Base-by-base conservation (phyloP, 1,139 yeast species). In the Chernovozyma aurita region DNA sequence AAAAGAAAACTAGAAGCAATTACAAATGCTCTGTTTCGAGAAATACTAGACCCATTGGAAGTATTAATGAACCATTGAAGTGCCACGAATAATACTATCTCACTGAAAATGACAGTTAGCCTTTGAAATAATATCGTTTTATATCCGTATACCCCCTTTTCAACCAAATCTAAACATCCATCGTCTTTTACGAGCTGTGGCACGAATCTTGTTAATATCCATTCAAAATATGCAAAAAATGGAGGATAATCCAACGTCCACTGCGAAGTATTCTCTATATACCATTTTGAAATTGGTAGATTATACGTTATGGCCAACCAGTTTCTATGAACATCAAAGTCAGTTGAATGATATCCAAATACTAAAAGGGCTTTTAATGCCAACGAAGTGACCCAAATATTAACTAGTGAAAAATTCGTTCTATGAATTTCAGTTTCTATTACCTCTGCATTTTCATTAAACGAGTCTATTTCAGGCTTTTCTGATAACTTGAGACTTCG, bases 181-280 rank as follows among this genome's bases (percentile, higher is more conserved):
- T 92, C 97, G 0, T 65, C 56, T 15, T 62, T 65, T 1, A 85
- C 95, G 2, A 59, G 33, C 2, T 51, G 41, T 0, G 97, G 96
- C 1, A 85, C 90, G 39, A 85, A 70, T 35, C 71, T 80, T 0
- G 95, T 73, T 38, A 92, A 56, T 1, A 70, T 29, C 84, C 90
- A 87, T 57, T 92, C 98, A 50, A 92, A 90, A 57, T 87, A 88
- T 0, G 98, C 98, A 58, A 92, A 92, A 53, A 88, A 86, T 1
- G 99, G 99, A 4, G 99, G 98, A 59, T 92, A 92, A 59, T 92
- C 98, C 35, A 94, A 64, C 0, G 98, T 92, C 97, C 98, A 92
- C 54, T 85, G 92, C 28, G 86, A 83, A 0, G 95, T 88, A 18
- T 70, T 62, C 50, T 92, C 96, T 31, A 70, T 57, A 54, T 92